Percentiles rank a stretch among this genome's conserved stretches.
phyloP scores from a whole-genome alignment of 768 basidiomycete genomes.

The Flagelloscypha sp. region DNA sequence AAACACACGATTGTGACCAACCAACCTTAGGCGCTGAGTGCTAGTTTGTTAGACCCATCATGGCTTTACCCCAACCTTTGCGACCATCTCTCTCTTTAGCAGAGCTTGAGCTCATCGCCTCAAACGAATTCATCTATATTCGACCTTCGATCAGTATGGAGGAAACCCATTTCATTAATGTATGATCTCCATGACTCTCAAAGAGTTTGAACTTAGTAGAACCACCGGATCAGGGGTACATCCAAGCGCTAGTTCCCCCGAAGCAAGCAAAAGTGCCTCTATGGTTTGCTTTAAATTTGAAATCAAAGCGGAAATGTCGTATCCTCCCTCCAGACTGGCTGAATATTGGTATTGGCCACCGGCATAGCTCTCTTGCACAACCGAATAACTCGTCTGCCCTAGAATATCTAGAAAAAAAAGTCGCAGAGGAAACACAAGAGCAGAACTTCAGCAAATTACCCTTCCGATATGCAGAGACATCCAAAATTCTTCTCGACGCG shows the following conservation, averaged over 20 bases:
- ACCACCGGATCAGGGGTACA: background rate
- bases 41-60: no score
- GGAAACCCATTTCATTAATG: slow-evolving; percentile 85
- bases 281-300: slow-evolving; percentile 94
- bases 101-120: slow-evolving; percentile 85
- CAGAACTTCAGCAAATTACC: slow-evolving; percentile 74
- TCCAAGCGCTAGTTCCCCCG: slow-evolving; percentile 81
- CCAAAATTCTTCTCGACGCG: slow-evolving; percentile 92
- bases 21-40: slow-evolving; percentile 11
- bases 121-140: slow-evolving; percentile 77
- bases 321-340: slow-evolving; percentile 91
- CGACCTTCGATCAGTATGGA: slow-evolving; percentile 88
- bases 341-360: slow-evolving; percentile 49
- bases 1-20: background rate
- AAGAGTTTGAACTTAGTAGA: background rate
- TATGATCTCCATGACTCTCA: slow-evolving; percentile 22
- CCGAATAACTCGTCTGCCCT: slow-evolving; percentile 1
- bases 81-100: slow-evolving; percentile 68
- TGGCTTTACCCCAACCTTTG: slow-evolving; percentile 74
- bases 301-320: slow-evolving; percentile 90
- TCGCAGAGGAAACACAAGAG: slow-evolving; percentile 67
- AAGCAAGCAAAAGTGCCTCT: slow-evolving; percentile 79
- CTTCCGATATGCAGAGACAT: slow-evolving; percentile 82
- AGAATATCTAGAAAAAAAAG: slow-evolving; percentile 77
- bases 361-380: background rate